Evolutionary conservation across 1,284 basidiomycete genomes (phyloP), one percentile per base, ranked within the genome.

Genomic region (Melampsora abietis-canadensis): DNA sequence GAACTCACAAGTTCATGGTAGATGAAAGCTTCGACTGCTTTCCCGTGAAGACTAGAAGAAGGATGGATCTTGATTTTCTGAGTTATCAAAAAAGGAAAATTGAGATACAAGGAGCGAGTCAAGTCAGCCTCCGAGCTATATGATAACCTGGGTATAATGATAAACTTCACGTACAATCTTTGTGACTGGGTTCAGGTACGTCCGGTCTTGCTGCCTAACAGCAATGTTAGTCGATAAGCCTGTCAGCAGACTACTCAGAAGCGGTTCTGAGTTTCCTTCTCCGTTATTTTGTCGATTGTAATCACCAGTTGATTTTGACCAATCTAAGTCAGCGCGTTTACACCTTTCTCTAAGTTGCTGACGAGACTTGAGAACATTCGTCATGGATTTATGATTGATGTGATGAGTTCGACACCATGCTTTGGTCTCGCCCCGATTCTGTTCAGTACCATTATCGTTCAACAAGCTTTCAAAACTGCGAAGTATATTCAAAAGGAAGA

Each of bases 1-100:
- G 19, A 21, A 85, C 90, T 78, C 77, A 94, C 93, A 79, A 96
- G 84, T 81, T 96, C 94, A 80, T 94, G 90, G 80, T 91, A 97
- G 62, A 96, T 86, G 75, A 97, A 92, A 5, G 89, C 91, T 0
- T 89, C 88, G 0, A 88, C 87, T 80, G 90, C 92, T 80, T 90
- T 91, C 76, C 90, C 88, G 76, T 86, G 87, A 76, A 96, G 81
- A 1, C 87, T 86, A 24, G 92, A 94, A 30, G 89, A 87, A 0
- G 94, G 94, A 80, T 96, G 92, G 46, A 97, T 90, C 82, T 94
- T 94, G 77, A 96, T 85, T 31, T 86, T 83, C 90, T 92, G 77
- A 64, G 15, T 17, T 44, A 30, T 14, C 21, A 76, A 46, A n/a
- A 51, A 37, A n/a, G n/a, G 34, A 34, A 34, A 34, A 34, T 34